A percentile compares a stretch with the other conserved stretches of the same genome.
Evolutionary conservation across 805 yeast species (phyloP).

Genomic region (Sugiyamaella floridensis): DNA sequence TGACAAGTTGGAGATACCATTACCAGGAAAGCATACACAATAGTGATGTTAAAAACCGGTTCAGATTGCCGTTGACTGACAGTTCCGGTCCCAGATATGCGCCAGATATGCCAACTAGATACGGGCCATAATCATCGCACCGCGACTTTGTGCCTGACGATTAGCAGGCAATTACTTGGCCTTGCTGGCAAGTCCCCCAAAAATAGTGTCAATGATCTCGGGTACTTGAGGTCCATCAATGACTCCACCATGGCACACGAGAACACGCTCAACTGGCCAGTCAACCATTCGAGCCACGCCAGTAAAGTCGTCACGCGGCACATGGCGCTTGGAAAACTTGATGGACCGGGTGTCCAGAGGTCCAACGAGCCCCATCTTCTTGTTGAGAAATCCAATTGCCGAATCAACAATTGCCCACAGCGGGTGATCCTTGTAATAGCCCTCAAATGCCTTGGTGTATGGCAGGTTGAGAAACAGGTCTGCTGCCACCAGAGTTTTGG

Average conservation of each 20-base stretch:
- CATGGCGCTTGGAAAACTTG: not conserved
- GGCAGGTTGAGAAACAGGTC: conserved; percentile 58
- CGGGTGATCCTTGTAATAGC: not conserved
- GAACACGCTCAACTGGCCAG: conserved; percentile 45
- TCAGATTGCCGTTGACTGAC: no score
- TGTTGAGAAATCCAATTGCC: conserved; percentile 25
- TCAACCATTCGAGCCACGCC: conserved; percentile 25
- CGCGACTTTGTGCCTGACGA: no score
- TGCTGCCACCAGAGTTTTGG: conserved; percentile 49
- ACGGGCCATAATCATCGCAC: no score
- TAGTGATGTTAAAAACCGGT: no score
- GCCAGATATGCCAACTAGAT: no score
- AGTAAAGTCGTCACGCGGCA: conserved; percentile 20
- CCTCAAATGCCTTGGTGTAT: not conserved
- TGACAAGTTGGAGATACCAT: no score
- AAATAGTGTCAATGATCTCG: not conserved
- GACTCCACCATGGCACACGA: conserved; percentile 56
- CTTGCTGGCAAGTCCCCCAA: not conserved
- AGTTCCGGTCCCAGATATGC: no score
- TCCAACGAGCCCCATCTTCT: conserved; percentile 31
- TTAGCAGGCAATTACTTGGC: not conserved
- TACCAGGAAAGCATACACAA: no score
- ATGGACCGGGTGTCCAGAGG: not conserved
- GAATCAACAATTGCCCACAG: not conserved
- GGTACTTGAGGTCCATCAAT: conserved; percentile 30